phyloP scores from a whole-genome alignment of 2,329 filamentous ascomycete species.

The Ophiostoma australiae region DNA sequence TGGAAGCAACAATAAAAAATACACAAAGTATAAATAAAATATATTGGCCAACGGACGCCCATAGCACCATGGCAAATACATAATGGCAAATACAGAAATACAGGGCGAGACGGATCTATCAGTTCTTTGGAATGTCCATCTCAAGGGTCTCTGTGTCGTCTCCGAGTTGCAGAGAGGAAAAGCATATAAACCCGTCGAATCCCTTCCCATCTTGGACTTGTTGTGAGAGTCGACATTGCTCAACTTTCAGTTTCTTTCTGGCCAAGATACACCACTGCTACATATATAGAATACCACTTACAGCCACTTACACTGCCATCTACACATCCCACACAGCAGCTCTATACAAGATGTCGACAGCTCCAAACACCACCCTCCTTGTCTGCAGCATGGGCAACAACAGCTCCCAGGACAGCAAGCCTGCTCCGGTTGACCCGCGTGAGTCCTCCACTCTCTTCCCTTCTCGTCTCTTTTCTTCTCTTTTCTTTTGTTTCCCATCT shows the following conservation, averaged over 20 bases:
- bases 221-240: background rate
- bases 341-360: background rate
- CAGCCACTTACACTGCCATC: background rate
- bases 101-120: too few relatives aligned
- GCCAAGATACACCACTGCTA: background rate
- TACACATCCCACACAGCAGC: background rate
- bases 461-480: background rate
- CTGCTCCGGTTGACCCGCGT: conserved; percentile 21
- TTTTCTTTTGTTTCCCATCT: background rate
- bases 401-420: conserved; percentile 15
- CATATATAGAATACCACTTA: background rate
- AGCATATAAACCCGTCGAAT: conserved; percentile 9
- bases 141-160: too few relatives aligned
- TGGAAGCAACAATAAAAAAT: too few relatives aligned
- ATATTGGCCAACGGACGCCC: too few relatives aligned
- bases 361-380: background rate
- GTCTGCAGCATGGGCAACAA: conserved; percentile 8
- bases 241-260: background rate
- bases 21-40: too few relatives aligned
- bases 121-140: too few relatives aligned
- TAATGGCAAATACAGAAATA: too few relatives aligned
- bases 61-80: too few relatives aligned
- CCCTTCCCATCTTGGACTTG: background rate
- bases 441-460: background rate
- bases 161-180: background rate